Conservation (phyloP, 2,329 filamentous ascomycete species). For the Aurifilum marmelostoma region DNA sequence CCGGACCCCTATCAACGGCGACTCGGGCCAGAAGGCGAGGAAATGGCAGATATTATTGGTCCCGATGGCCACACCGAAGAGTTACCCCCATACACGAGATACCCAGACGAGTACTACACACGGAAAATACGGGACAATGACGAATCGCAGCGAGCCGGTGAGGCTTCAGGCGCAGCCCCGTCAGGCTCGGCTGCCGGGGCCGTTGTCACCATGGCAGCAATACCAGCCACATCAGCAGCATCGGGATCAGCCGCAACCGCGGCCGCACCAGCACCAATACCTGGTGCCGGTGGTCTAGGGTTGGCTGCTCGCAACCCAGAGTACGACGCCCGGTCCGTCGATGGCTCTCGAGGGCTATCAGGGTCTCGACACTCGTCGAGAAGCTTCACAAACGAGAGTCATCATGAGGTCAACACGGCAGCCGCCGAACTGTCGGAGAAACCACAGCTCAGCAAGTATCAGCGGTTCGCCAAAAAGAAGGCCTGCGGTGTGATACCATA, state of each 20-base stretch:
- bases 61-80: slow-evolving; percentile 89
- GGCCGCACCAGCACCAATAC: slow-evolving; percentile 39
- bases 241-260: slow-evolving; percentile 25
- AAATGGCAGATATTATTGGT: slow-evolving; percentile 83
- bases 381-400: slow-evolving; percentile 55
- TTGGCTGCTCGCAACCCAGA: slow-evolving; percentile 65
- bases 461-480: slow-evolving; percentile 56
- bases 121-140: slow-evolving; percentile 52
- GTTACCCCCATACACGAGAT: slow-evolving; percentile 87
- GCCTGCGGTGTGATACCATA: slow-evolving; percentile 63
- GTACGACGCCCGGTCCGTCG: slow-evolving; percentile 55
- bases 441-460: slow-evolving; percentile 53
- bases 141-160: slow-evolving; percentile 26
- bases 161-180: slow-evolving; percentile 14
- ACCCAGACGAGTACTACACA: slow-evolving; percentile 72
- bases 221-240: slow-evolving; percentile 12
- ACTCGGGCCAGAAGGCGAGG: slow-evolving; percentile 79
- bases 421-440: slow-evolving; percentile 53
- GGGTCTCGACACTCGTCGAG: slow-evolving; percentile 55
- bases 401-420: slow-evolving; percentile 58
- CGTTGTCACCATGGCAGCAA: slow-evolving; percentile 24
- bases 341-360: slow-evolving; percentile 54
- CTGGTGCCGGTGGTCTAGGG: slow-evolving; percentile 65
- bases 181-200: slow-evolving; percentile 10
- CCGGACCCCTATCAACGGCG: slow-evolving; percentile 70